Evolutionary conservation across 305 asterid species (phyloP).

Genomic region (Andrographis paniculata): DNA sequence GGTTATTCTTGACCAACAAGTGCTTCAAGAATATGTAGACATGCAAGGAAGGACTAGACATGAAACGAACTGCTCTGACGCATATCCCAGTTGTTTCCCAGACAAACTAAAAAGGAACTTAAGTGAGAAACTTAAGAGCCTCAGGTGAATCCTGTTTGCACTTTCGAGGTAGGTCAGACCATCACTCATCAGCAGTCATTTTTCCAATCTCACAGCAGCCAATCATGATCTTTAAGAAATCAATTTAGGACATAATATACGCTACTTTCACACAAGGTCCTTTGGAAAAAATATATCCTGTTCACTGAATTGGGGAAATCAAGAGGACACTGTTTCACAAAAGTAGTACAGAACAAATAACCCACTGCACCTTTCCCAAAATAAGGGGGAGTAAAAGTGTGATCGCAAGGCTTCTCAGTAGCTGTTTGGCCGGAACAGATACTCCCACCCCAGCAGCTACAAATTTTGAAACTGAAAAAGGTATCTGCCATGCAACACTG

Average conservation of each 20-base stretch:
- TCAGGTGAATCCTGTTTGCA: background rate
- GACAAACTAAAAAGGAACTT: conserved; percentile 10
- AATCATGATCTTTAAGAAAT: too few relatives aligned
- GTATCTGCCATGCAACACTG: conserved; percentile 44
- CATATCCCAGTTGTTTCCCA: conserved; percentile 1
- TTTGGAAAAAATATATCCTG: conserved; percentile 4
- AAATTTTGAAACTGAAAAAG: conserved; percentile 70
- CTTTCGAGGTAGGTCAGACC: conserved; percentile 3
- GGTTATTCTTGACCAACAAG: conserved; percentile 1
- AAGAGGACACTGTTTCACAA: conserved; percentile 2
- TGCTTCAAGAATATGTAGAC: conserved; percentile 6
- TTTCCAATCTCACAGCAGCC: too few relatives aligned
- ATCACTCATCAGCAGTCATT: background rate
- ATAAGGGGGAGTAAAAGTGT: conserved; percentile 75
- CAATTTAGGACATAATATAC: too few relatives aligned
- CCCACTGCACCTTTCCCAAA: conserved; percentile 66
- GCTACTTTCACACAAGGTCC: conserved; percentile 11
- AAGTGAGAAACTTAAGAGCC: conserved; percentile 1
- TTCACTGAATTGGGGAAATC: background rate
- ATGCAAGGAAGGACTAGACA: background rate
- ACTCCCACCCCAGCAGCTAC: conserved; percentile 81
- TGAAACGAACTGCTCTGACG: background rate
- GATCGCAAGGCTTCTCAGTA: conserved; percentile 78
- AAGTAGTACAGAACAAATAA: conserved; percentile 6
- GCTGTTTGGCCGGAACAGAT: conserved; percentile 54